Conservation (phyloP, 2,329 filamentous ascomycete genomes). For the Plenodomus biglobosus region DNA sequence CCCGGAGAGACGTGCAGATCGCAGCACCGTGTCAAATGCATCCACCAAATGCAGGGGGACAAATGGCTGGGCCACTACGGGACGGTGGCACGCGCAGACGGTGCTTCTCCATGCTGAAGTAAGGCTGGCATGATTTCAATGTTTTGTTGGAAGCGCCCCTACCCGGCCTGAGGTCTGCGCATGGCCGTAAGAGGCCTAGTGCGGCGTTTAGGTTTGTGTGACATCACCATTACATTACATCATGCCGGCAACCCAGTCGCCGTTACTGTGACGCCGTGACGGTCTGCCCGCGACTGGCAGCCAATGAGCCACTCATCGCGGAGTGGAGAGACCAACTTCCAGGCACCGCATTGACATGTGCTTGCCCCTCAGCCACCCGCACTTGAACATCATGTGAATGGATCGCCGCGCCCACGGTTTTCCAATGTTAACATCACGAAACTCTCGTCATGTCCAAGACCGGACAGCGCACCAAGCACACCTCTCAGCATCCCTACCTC, state of each 20-base stretch:
- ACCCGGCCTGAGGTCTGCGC: constrained; percentile 4
- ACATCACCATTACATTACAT: constrained; percentile 34
- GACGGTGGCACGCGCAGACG: constrained; percentile 14
- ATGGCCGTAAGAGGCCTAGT: constrained; percentile 16
- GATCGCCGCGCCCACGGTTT: background rate
- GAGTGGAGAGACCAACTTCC: background rate
- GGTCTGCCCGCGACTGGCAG: background rate
- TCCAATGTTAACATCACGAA: constrained; percentile 16
- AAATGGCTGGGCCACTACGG: constrained; percentile 19
- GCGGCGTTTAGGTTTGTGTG: constrained; percentile 19
- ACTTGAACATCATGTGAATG: background rate
- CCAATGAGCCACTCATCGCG: background rate
- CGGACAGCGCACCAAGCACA: constrained; percentile 21
- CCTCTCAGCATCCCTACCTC: constrained; percentile 55
- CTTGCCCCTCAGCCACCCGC: background rate
- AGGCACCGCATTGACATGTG: background rate
- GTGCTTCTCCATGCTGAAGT: background rate
- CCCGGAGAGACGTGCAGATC: constrained; percentile 11
- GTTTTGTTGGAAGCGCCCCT: background rate
- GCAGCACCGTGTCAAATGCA: constrained; percentile 12
- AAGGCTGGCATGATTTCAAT: constrained; percentile 1
- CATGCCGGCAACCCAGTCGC: constrained; percentile 7
- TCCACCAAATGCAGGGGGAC: constrained; percentile 23
- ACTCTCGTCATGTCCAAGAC: constrained; percentile 24
- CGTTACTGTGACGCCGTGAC: too few species aligned